Evolutionary conservation across 768 basidiomycete genomes (phyloP).

Genomic region (Dendrothele bispora): DNA sequence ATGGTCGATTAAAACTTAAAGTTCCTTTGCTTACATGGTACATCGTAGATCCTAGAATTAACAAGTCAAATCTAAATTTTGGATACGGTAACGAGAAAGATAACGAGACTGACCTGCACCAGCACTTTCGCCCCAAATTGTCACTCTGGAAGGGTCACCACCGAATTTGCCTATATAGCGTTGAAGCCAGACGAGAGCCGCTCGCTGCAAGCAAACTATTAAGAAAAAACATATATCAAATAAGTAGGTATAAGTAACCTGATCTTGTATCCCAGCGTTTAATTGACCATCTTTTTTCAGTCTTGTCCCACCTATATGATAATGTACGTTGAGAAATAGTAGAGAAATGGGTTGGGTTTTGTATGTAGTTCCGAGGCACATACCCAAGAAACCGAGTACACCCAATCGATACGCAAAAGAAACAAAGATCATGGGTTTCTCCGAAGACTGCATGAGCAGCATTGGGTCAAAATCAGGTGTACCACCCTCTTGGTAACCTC

Average conservation of each 20-base stretch:
- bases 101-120: no score
- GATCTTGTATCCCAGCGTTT: conserved; percentile 42
- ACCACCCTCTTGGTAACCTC: conserved; percentile 39
- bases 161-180: conserved; percentile 6
- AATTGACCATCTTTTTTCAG: conserved; percentile 29
- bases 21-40: conserved; percentile 37
- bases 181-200: conserved; percentile 1
- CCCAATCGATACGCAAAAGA: conserved; percentile 44
- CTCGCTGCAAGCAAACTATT: conserved; percentile 4
- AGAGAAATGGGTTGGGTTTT: no score
- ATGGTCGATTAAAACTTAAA: no score
- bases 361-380: conserved; percentile 3
- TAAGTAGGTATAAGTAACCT: conserved; percentile 23
- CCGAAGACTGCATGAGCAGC: conserved; percentile 28
- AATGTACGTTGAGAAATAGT: no score
- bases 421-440: conserved; percentile 36
- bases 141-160: conserved; percentile 5
- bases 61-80: no score
- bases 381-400: conserved; percentile 41
- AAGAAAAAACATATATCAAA: neutral
- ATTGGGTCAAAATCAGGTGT: conserved; percentile 32
- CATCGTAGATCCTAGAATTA: conserved; percentile 40
- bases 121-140: conserved; percentile 16
- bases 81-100: no score
- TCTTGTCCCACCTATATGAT: no score